Conservation (phyloP, 129 eudicot genomes). For the Helianthus annuus region HanXRQr2.0-SUNRISE NC_035449.2:117448433-117448932, state of each 20-base stretch:
- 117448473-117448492: constrained; percentile 26
- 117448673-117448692: neutral
- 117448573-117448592: neutral
- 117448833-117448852: no score
- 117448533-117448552: neutral
- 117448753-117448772: constrained; percentile 39
- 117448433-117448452: constrained; percentile 41
- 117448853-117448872: no score
- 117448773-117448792: constrained; percentile 21
- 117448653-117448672: constrained; percentile 17
- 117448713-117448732: constrained; percentile 24
- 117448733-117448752: constrained; percentile 43
- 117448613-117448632: constrained; percentile 31
- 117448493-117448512: constrained; percentile 22
- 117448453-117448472: constrained; percentile 33
- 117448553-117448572: neutral
- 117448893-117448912: no score
- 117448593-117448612: constrained; percentile 28
- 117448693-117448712: constrained; percentile 15
- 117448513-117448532: constrained; percentile 29
- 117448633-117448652: constrained; percentile 34
- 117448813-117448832: no score
- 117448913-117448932: no score
- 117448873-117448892: no score
- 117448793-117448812: constrained; percentile 20